A percentile compares a stretch with the other conserved stretches of the same genome.
phyloP scores from a whole-genome alignment of 352 stramenopile genomes.

The Phytopythium montanum region DNA sequence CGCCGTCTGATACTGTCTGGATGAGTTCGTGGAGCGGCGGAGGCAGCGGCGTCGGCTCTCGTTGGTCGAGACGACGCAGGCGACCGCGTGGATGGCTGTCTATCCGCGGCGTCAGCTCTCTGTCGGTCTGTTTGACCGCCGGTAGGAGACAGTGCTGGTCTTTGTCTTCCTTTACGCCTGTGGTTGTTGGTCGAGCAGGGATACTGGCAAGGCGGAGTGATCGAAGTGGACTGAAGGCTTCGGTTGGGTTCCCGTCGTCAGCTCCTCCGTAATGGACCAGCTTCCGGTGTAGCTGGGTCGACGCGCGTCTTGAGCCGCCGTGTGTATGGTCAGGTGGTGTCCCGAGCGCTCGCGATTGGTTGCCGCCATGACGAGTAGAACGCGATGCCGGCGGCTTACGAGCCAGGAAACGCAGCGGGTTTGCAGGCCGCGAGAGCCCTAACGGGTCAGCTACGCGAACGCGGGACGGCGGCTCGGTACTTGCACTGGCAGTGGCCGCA shows the following conservation, averaged over 20 bases:
- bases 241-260: background rate
- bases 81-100: background rate
- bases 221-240: constrained; percentile 32
- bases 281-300: background rate
- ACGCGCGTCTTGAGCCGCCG: background rate
- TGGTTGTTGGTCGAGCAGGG: background rate
- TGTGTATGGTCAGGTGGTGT: background rate
- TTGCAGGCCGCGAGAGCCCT: constrained; percentile 24
- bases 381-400: constrained; percentile 13
- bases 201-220: constrained; percentile 36
- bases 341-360: background rate
- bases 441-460: constrained; percentile 16
- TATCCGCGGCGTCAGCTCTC: background rate
- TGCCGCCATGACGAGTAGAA: background rate
- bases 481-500: background rate
- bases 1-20: constrained; percentile 41
- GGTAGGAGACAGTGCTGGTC: background rate
- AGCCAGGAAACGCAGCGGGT: constrained; percentile 25
- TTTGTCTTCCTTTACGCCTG: background rate
- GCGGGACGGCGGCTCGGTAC: background rate
- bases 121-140: background rate
- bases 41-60: background rate
- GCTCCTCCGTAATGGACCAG: background rate
- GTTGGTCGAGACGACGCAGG: background rate
- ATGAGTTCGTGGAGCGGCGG: constrained; percentile 55